A percentile compares a stretch with the other conserved stretches of the same genome.
These are phyloP conservation scores for Blastosporella zonata DNA, from an alignment of 1,284 basidiomycete genomes.

Conservation along the genomic window DNA sequence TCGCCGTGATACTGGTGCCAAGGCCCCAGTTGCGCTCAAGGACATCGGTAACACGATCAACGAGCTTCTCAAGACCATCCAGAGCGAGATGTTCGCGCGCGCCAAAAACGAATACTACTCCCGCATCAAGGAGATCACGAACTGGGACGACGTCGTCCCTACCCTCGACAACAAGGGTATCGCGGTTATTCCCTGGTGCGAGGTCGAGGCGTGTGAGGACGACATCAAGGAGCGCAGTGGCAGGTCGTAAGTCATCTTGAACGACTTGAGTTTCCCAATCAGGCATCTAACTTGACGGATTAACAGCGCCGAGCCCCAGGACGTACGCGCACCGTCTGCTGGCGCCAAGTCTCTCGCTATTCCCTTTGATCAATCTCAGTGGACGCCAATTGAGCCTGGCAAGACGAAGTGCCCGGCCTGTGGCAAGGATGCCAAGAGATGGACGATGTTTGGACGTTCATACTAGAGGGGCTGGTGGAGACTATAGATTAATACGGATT, in stretches of 20 bases:
- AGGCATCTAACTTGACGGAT: conserved; percentile 10
- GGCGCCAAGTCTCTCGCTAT: conserved; percentile 98
- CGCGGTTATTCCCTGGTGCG: conserved; percentile 95
- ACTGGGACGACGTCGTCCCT: conserved; percentile 92
- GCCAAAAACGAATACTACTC: conserved; percentile 78
- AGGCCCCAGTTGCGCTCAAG: conserved; percentile 70
- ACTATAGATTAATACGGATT: not conserved
- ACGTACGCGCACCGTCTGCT: conserved; percentile 88
- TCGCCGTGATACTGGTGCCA: conserved; percentile 85
- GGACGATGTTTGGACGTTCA: not conserved
- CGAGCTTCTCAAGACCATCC: conserved; percentile 81
- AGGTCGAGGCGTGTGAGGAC: conserved; percentile 92
- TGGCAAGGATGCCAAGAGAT: conserved; percentile 37
- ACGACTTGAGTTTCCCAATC: conserved; percentile 9
- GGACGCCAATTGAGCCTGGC: conserved; percentile 56
- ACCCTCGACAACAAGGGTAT: conserved; percentile 88
- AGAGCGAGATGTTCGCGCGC: conserved; percentile 82
- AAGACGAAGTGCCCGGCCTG: conserved; percentile 77
- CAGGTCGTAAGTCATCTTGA: conserved; percentile 61
- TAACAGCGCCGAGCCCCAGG: conserved; percentile 75
- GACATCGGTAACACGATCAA: conserved; percentile 61
- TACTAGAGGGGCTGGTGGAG: not conserved
- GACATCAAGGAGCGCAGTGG: conserved; percentile 96
- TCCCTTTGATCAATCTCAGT: conserved; percentile 14
- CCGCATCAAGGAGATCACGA: conserved; percentile 72